Evolutionary conservation across 306 rosid genomes (phyloP).

Genomic region (Prunus mira): DNA sequence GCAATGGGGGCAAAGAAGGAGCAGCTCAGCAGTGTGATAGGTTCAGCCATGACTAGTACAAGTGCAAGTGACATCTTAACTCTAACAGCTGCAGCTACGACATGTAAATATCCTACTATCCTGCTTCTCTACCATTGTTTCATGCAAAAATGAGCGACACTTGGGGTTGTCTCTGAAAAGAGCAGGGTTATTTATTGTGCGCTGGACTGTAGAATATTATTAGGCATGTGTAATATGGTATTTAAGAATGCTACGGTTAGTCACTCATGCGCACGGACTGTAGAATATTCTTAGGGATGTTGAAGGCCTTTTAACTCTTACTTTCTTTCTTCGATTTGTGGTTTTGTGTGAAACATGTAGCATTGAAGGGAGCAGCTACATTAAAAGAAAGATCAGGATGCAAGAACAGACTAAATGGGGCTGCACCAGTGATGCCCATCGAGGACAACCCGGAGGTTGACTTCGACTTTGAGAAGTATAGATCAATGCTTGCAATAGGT

Average conservation of each 20-base stretch:
- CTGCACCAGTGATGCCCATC: slow-evolving; percentile 63
- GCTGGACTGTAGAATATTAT: no score
- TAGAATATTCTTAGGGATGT: no score
- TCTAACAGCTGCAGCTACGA: slow-evolving; percentile 87
- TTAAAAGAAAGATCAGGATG: slow-evolving; percentile 80
- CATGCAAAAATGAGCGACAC: neutral
- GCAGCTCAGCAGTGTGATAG: slow-evolving; percentile 51
- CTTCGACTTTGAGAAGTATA: slow-evolving; percentile 63
- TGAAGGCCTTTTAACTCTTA: neutral
- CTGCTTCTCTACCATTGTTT: neutral
- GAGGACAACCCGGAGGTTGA: slow-evolving; percentile 61
- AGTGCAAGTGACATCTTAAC: slow-evolving; percentile 70
- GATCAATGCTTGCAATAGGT: slow-evolving; percentile 60
- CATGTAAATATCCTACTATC: slow-evolving; percentile 42
- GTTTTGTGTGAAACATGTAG: slow-evolving; percentile 12
- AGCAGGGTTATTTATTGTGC: no score
- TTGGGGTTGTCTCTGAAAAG: neutral
- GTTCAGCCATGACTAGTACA: slow-evolving; percentile 70
- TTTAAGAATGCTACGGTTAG: neutral
- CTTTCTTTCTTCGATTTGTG: neutral
- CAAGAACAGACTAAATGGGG: slow-evolving; percentile 58
- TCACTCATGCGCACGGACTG: neutral
- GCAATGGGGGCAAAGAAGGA: slow-evolving; percentile 90
- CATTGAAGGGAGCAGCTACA: slow-evolving; percentile 84
- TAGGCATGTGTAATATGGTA: neutral